A percentile compares a stretch with the other conserved stretches of the same genome.
Evolutionary conservation across 345 rosid species (phyloP).

Genomic region (Zanthoxylum bungeanum): DNA sequence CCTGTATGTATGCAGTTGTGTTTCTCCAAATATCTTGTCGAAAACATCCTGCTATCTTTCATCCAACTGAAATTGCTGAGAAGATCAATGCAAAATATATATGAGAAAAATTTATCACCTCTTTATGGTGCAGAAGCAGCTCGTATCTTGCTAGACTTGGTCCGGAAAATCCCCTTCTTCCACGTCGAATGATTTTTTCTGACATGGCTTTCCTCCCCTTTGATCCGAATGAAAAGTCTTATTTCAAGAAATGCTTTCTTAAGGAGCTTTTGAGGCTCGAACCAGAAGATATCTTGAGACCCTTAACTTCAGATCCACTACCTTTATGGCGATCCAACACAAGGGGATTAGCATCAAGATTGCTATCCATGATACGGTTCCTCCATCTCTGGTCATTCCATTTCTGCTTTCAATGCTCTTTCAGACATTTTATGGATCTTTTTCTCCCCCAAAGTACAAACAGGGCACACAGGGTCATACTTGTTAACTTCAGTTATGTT

Average conservation of each 20-base stretch:
- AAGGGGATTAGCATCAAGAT: slow-evolving; percentile 44
- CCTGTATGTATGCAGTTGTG: too few relatives aligned
- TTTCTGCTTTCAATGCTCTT: slow-evolving; percentile 73
- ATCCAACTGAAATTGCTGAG: too few relatives aligned
- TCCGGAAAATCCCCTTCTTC: slow-evolving; percentile 88
- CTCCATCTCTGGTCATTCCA: slow-evolving; percentile 65
- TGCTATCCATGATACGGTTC: slow-evolving; percentile 63
- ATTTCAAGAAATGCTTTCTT: slow-evolving; percentile 59
- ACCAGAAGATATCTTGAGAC: slow-evolving; percentile 51
- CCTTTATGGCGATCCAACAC: slow-evolving; percentile 42
- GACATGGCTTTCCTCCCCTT: slow-evolving; percentile 50
- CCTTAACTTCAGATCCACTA: slow-evolving; percentile 47
- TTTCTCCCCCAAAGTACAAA: slow-evolving; percentile 88
- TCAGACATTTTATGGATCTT: slow-evolving; percentile 67
- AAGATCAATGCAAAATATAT: slow-evolving; percentile 17
- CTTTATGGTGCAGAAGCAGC: slow-evolving; percentile 21
- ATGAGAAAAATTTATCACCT: slow-evolving; percentile 28
- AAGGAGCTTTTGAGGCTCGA: slow-evolving; percentile 61
- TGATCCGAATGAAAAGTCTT: slow-evolving; percentile 79
- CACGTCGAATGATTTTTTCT: slow-evolving; percentile 48
- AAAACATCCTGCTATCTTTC: too few relatives aligned
- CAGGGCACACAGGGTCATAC: slow-evolving; percentile 89
- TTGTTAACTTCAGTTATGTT: slow-evolving; percentile 76
- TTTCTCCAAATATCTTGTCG: too few relatives aligned
- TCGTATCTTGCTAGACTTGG: slow-evolving; percentile 77